Conservation (phyloP, 352 stramenopile species). For the Globisporangium middletonii region DNA sequence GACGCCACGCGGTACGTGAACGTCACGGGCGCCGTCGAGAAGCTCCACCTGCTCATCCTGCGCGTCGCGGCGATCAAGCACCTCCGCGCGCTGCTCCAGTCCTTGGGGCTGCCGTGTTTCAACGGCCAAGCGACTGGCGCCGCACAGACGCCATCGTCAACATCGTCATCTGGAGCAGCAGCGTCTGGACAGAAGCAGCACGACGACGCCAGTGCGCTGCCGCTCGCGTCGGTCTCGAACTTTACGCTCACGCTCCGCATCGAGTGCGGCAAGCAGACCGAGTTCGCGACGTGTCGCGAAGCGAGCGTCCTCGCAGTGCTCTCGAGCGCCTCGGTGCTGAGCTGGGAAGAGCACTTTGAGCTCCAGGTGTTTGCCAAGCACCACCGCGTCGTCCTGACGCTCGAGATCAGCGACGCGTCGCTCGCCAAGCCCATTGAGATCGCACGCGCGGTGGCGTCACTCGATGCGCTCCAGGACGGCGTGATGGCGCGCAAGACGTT, state of each 20-base stretch:
- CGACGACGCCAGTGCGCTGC: slow-evolving; percentile 22
- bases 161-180: not conserved
- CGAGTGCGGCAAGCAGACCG: slow-evolving; percentile 36
- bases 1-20: slow-evolving; percentile 40
- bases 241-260: slow-evolving; percentile 47
- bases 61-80: slow-evolving; percentile 47
- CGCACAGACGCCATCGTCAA: not conserved
- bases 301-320: slow-evolving; percentile 28
- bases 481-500: slow-evolving; percentile 22
- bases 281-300: slow-evolving; percentile 43
- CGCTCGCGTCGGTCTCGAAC: slow-evolving; percentile 8
- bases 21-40: slow-evolving; percentile 24
- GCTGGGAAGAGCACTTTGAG: slow-evolving; percentile 69
- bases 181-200: slow-evolving; percentile 18
- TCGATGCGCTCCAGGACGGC: slow-evolving; percentile 34
- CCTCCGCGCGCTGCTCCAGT: slow-evolving; percentile 27
- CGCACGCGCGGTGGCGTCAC: slow-evolving; percentile 27
- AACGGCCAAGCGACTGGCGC: not conserved
- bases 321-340: slow-evolving; percentile 21
- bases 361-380: slow-evolving; percentile 30
- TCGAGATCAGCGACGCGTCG: slow-evolving; percentile 37
- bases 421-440: slow-evolving; percentile 34
- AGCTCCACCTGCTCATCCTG: slow-evolving; percentile 45
- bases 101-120: slow-evolving; percentile 15
- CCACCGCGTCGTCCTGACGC: slow-evolving; percentile 29